Evolutionary conservation across 1,139 yeast species (phyloP).

Genomic region (Lodderomyces pseudojiufengensis): DNA sequence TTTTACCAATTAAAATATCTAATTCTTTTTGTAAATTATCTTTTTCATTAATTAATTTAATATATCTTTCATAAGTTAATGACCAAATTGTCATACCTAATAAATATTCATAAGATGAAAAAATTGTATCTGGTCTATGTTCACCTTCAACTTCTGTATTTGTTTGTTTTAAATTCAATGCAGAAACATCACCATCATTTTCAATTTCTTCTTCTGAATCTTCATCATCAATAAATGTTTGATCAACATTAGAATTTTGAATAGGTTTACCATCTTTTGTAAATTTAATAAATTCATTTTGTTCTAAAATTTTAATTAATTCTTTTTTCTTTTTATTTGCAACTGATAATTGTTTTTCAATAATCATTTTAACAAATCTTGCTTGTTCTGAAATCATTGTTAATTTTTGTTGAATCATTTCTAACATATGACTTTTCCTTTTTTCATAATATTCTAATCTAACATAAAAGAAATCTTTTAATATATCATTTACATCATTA

Average conservation of each 20-base stretch:
- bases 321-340: constrained; percentile 70
- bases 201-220: constrained; percentile 29
- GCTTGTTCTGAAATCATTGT: constrained; percentile 81
- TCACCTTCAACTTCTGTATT: constrained; percentile 21
- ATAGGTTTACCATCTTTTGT: constrained; percentile 63
- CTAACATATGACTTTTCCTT: constrained; percentile 78
- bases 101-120: constrained; percentile 67
- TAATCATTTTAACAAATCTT: constrained; percentile 84
- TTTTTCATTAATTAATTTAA: constrained; percentile 67
- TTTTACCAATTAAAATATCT: constrained; percentile 56
- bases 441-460: constrained; percentile 88
- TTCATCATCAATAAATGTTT: constrained; percentile 20
- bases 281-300: constrained; percentile 70
- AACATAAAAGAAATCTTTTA: constrained; percentile 79
- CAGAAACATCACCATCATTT: constrained; percentile 39
- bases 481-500: constrained; percentile 68
- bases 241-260: constrained; percentile 12
- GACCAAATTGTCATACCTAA: constrained; percentile 93
- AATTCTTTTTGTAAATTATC: constrained; percentile 73
- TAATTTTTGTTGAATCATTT: constrained; percentile 67
- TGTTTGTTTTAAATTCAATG: constrained; percentile 18
- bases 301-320: constrained; percentile 60
- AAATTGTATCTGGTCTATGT: constrained; percentile 39
- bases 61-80: constrained; percentile 84
- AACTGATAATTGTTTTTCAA: constrained; percentile 66